Percentiles rank a stretch among this genome's conserved stretches.
Conservation (phyloP, 2,329 filamentous ascomycete species). For the Phaeomoniella chlamydospora region DNA sequence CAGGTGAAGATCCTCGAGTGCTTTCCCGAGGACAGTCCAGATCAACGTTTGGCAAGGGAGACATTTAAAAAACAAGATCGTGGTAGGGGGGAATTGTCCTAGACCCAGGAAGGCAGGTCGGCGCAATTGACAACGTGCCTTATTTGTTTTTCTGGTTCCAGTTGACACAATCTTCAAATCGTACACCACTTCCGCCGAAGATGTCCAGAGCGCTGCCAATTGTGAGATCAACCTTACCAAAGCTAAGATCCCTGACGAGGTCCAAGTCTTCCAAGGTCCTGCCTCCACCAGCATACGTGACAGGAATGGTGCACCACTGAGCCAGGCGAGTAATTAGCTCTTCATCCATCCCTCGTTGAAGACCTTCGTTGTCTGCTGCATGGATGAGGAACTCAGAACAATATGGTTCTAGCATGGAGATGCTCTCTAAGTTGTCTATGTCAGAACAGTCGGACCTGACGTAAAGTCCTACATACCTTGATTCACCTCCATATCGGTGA, state of each 20-base stretch:
- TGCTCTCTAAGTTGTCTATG: constrained; percentile 46
- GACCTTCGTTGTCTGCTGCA: constrained; percentile 88
- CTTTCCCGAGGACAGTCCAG: too few relatives aligned
- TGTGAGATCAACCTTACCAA: constrained; percentile 75
- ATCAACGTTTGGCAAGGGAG: too few relatives aligned
- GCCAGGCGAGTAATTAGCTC: constrained; percentile 62
- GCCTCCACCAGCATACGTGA: constrained; percentile 94
- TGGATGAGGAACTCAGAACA: constrained; percentile 96
- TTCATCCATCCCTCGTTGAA: constrained; percentile 84
- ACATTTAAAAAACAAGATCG: too few relatives aligned
- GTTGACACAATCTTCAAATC: constrained; percentile 71
- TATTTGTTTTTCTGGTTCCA: constrained; percentile 54
- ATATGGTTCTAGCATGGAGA: constrained; percentile 69
- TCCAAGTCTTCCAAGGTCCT: constrained; percentile 70
- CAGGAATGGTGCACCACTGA: constrained; percentile 78
- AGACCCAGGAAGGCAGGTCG: too few relatives aligned
- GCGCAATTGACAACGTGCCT: too few relatives aligned
- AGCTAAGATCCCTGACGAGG: constrained; percentile 62
- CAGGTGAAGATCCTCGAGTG: too few relatives aligned
- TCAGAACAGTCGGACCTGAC: not conserved
- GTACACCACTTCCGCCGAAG: constrained; percentile 79
- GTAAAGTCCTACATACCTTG: constrained; percentile 41
- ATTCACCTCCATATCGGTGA: constrained; percentile 90
- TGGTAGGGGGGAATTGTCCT: too few relatives aligned
- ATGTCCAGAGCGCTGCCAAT: constrained; percentile 95